Evolutionary conservation across 768 basidiomycete genomes (phyloP), one percentile per base, ranked within the genome.

Genomic region (Termitomyces sp.): DNA sequence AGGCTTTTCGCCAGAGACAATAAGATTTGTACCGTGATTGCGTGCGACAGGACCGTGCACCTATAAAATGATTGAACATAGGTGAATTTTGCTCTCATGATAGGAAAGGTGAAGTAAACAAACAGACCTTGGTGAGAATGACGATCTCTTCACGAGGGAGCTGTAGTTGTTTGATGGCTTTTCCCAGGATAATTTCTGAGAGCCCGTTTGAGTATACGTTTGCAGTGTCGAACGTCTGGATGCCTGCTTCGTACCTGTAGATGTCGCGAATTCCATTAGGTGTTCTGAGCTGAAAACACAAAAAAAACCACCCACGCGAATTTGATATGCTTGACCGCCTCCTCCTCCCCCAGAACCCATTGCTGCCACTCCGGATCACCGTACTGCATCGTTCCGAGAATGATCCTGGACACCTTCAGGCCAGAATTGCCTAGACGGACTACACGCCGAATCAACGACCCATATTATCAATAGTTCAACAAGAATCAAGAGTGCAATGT

Each of bases 101-200:
- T 28, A 28, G 4, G 28, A 28, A 28, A 28, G 28, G 28, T 28
- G 28, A 20, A 46, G 44, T 18, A 15, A 46, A 15, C 38, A 8
- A 13, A 6, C 13, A 5, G 59, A 84, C 84, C 76, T 93, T 92
- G 59, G 91, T 91, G 79, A 92, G 81, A n/a, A 92, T 82, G 20
- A 92, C 90, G 46, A 92, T 84, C 64, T 87, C 84, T 12, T 88
- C 87, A 2, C 91, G 82, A 20, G 89, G 89, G 12, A 90, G 76
- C 22, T 85, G 71, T 63, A 83, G 79, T 64, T 84, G 67, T 67
- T 87, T 88, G 74, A 93, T 85, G 3, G 85, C 89, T 63, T 88
- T 87, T 16, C 90, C 90, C 18, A 91, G 76, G 57, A 90, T 79
- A 48, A 81, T 68, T 69, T 92, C 91, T 0, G 86, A 87, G 4